Evolutionary conservation across 139 green algal genomes (phyloP).

Genomic region (Chlorella sp.): DNA sequence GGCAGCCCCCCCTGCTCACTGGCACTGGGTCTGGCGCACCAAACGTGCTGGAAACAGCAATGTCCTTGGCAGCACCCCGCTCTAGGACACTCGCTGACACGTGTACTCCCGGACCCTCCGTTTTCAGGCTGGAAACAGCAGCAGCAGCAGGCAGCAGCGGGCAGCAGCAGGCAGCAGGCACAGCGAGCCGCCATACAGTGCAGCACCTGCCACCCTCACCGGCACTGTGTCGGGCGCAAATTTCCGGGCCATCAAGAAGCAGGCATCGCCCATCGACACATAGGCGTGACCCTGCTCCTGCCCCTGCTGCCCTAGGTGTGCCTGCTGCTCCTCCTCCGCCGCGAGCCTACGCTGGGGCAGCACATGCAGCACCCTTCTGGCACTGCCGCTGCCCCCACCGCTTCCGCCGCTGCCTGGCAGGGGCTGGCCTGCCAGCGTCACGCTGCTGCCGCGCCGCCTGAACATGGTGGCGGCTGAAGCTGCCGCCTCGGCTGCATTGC

Average conservation of each 20-base stretch:
- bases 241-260: constrained; percentile 30
- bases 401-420: neutral
- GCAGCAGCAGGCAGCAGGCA: neutral
- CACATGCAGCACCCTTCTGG: neutral
- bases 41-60: too few relatives aligned
- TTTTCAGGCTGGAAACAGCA: too few relatives aligned
- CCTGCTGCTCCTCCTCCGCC: neutral
- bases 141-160: neutral
- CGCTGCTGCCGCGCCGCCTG: neutral
- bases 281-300: neutral
- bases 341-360: neutral
- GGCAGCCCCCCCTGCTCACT: too few relatives aligned
- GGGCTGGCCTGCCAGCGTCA: constrained; percentile 9
- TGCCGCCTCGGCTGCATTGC: neutral
- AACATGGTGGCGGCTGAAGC: constrained; percentile 10
- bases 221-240: constrained; percentile 18
- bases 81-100: too few relatives aligned
- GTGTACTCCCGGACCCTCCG: too few relatives aligned
- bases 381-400: neutral
- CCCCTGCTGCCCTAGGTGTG: neutral
- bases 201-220: neutral
- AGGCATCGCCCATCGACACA: neutral
- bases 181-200: neutral
- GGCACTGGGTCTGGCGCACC: too few relatives aligned
- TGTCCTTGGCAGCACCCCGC: too few relatives aligned